Evolutionary conservation across 306 rosid genomes (phyloP), one percentile per base, ranked within the genome.

Genomic region (Dalbergia cochinchinensis): DNA sequence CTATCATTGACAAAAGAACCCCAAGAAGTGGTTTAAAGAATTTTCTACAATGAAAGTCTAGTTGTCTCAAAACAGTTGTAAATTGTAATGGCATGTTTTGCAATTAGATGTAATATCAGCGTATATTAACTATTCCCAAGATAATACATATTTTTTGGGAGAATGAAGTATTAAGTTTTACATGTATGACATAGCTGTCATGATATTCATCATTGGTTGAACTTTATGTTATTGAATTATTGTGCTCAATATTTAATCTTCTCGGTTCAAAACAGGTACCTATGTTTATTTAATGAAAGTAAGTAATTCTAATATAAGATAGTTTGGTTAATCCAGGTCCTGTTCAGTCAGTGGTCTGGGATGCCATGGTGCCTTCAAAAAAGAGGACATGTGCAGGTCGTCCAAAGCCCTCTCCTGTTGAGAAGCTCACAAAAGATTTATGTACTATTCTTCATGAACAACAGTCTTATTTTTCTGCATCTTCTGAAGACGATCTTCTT

Each of bases 401-500:
- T 74, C 86, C 92, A 60, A 95, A 95, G 87, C 88, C 81, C 80
- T 93, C 98, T 53, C 50, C 99, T 35, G 97, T 95, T 53, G 99
- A 95, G 82, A 93, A 90, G 90, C 98, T 95, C 72, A 95, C 99
- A 51, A 90, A 90, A 85, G 99, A 93, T 86, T 91, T 95, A 55
- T 88, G 86, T 77, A 87, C 91, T 65, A 95, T 95, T 66, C 94
- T 93, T 83, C 93, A 89, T 22, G 99, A 95, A 85, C 99, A 95
- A 69, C 95, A 88, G 85, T 93, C 96, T 14, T 88, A 84, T 88
- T 91, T 95, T 85, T 91, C 98, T 26, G 90, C 83, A 65, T 89
- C 99, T 63, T 95, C 99, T 13, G 96, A 93, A 72, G 99, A 95
- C 63, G 99, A 93, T 79, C 87, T 95, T 65, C 98, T 95, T 85